A percentile compares a stretch with the other conserved stretches of the same genome.
These are phyloP conservation scores for Arthrobotrys sinensis DNA, from an alignment of 2,329 filamentous ascomycete genomes.

Conservation along the genomic window DNA sequence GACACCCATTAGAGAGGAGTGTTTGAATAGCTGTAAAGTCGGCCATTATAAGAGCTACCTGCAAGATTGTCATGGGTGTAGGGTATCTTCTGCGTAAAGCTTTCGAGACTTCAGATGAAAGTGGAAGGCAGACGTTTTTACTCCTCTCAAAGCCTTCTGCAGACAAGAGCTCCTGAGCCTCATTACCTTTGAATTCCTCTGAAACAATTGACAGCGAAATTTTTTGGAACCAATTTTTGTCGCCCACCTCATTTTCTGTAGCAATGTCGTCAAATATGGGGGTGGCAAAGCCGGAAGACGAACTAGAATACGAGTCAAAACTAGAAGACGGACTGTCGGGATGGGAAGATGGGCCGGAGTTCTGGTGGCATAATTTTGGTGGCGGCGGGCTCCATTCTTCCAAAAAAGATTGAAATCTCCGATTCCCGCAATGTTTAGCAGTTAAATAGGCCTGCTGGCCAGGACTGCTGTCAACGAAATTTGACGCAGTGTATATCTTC, in stretches of 20 bases:
- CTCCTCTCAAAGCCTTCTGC: not conserved
- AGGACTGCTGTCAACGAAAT: not conserved
- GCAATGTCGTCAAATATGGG: no score
- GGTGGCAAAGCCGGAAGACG: no score
- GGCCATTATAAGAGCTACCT: not conserved
- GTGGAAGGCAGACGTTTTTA: not conserved
- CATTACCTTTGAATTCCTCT: no score
- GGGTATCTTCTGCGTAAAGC: no score
- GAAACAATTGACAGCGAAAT: no score
- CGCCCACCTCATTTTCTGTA: no score
- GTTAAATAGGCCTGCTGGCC: not conserved
- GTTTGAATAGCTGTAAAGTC: not conserved
- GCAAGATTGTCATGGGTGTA: not conserved
- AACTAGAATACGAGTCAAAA: no score
- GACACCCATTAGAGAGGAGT: not conserved
- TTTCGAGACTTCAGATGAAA: no score
- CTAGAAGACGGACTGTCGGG: no score
- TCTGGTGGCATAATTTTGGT: no score
- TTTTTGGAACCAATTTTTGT: no score
- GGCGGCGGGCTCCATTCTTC: slow-evolving; percentile 8
- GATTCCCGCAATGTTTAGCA: not conserved
- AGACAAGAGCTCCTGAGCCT: not conserved
- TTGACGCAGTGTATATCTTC: not conserved
- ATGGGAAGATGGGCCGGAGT: no score
- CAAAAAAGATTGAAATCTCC: not conserved